A percentile compares a stretch with the other conserved stretches of the same genome.
Evolutionary conservation across 2,329 filamentous ascomycete species (phyloP).

Genomic region (Venturia nashicola): DNA sequence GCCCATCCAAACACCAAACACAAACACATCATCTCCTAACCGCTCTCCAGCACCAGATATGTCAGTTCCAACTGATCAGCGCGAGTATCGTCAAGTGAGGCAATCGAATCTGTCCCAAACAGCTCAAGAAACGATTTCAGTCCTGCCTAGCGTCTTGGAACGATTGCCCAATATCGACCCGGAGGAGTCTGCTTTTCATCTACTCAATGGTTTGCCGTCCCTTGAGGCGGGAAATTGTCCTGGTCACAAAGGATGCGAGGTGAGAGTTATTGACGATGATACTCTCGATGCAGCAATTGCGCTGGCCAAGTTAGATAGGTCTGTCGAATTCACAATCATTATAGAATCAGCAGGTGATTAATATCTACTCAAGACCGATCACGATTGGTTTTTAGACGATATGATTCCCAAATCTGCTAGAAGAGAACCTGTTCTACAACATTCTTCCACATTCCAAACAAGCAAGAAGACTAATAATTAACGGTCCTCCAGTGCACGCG

Average conservation of each 20-base stretch:
- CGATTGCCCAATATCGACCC: conserved; percentile 1
- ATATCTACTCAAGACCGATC: no score
- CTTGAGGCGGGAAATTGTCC: not conserved
- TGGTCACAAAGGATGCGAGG: conserved; percentile 7
- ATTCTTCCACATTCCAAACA: no score
- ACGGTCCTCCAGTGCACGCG: conserved; percentile 16
- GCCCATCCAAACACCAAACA: not conserved
- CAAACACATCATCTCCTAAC: not conserved
- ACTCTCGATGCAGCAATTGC: conserved; percentile 22
- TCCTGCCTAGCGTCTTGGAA: not conserved
- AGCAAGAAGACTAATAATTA: no score
- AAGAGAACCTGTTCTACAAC: no score
- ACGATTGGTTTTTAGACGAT: no score
- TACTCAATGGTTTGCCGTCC: not conserved
- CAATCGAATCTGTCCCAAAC: not conserved
- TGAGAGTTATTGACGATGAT: conserved; percentile 21
- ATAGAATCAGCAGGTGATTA: no score
- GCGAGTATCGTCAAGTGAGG: not conserved
- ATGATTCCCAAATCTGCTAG: no score
- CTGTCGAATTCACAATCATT: no score
- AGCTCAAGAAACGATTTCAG: conserved; percentile 14
- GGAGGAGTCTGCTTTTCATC: not conserved
- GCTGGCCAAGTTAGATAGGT: conserved; percentile 12
- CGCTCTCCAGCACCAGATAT: not conserved
- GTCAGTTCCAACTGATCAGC: not conserved